Conservation (phyloP, 805 yeast genomes). For the Cyberlindnera xylosilytica region DNA sequence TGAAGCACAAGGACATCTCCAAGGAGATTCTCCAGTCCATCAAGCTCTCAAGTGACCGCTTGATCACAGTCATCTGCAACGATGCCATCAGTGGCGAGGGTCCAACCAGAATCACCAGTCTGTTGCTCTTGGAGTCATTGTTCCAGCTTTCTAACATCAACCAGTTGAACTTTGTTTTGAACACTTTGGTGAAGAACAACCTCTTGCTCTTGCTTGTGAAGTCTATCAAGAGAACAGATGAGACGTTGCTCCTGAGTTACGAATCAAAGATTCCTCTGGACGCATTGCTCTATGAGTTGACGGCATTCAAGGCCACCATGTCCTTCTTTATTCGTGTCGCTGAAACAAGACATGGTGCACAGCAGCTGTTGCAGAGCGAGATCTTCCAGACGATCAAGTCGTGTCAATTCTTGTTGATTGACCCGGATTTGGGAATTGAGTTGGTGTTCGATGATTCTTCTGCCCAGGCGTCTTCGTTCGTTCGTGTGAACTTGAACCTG, state of each 20-base stretch:
- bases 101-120: constrained; percentile 67
- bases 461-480: constrained; percentile 29
- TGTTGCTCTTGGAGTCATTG: constrained; percentile 68
- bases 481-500: constrained; percentile 45
- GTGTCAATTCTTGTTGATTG: constrained; percentile 57
- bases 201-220: constrained; percentile 62
- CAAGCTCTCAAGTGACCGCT: constrained; percentile 54
- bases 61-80: constrained; percentile 63
- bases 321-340: constrained; percentile 72
- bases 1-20: constrained; percentile 39
- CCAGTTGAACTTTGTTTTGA: constrained; percentile 54
- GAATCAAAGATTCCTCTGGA: constrained; percentile 43
- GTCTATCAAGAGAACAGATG: constrained; percentile 68
- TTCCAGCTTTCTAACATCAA: constrained; percentile 52
- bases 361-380: constrained; percentile 69
- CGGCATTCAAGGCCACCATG: constrained; percentile 70
- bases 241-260: constrained; percentile 41
- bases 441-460: constrained; percentile 40
- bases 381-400: constrained; percentile 59
- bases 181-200: constrained; percentile 60
- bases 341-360: constrained; percentile 74
- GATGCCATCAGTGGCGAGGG: constrained; percentile 84
- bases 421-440: constrained; percentile 76
- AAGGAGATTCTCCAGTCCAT: constrained; percentile 52
- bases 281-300: constrained; percentile 64